phyloP scores from a whole-genome alignment of 1,284 basidiomycete genomes.

The Cutaneotrichosporon sp. region DNA sequence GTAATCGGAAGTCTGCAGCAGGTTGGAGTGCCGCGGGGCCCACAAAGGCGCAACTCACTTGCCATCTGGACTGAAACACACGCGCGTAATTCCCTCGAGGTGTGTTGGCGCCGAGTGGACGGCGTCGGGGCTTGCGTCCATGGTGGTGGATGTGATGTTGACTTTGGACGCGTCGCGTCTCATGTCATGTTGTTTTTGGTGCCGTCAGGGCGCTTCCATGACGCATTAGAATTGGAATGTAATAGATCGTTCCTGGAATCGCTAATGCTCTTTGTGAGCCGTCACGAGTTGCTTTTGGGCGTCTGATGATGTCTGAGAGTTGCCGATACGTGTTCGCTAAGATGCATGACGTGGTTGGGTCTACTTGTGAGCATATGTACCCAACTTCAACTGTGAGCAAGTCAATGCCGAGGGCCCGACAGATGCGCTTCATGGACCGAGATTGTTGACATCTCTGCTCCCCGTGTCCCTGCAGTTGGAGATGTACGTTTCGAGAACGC shows the following conservation, averaged over 20 bases:
- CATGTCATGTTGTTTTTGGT: constrained; percentile 6
- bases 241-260: background rate
- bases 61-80: constrained; percentile 65
- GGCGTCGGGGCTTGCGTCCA: constrained; percentile 37
- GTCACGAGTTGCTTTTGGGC: no score
- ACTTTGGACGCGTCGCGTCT: constrained; percentile 5
- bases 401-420: no score
- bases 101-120: constrained; percentile 46
- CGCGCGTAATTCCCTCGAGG: constrained; percentile 50
- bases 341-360: no score
- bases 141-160: constrained; percentile 17
- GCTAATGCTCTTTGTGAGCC: background rate
- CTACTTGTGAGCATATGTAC: no score
- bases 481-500: background rate
- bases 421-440: no score
- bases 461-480: background rate
- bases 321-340: no score
- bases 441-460: no score
- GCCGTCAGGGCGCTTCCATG: constrained; percentile 6
- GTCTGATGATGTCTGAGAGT: no score
- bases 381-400: no score
- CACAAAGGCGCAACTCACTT: constrained; percentile 53
- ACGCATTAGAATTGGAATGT: constrained; percentile 10
- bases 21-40: background rate
- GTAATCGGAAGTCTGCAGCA: background rate